Base-by-base conservation (phyloP, 192 early-diverging fungal genomes). In the Coemansia sp. region DNA sequence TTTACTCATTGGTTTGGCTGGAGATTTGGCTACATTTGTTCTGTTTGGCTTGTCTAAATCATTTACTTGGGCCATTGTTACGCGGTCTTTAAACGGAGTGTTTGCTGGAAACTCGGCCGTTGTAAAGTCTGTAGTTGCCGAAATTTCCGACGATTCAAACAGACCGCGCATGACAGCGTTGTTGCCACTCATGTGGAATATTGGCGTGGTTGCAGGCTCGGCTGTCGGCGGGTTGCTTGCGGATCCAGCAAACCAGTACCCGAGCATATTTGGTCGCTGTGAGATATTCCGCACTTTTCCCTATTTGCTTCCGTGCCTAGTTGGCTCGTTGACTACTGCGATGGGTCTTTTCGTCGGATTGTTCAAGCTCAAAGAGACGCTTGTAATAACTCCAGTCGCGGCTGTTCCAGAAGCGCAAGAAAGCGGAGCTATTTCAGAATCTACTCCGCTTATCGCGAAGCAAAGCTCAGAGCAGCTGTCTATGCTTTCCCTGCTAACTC, bases 301-400 rank as follows among this genome's bases (percentile, higher is more conserved):
- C 0, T 96, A 93, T 60, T 84, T 91, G 43, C 83, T 96, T 2
- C 93, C 93, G 7, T 95, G 93, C 58, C 62, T 89, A n/a, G 71
- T 89, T 6, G 86, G 87, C 12, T 81, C 89, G 0, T 23, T 79
- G n/a, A 75, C 89, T 7, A 85, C 85, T 23, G 27, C 88, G 2
- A 57, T 86, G 23, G 89, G 89, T 4, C 84, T 89, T 24, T 57
- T 86, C 2, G 57, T 89, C 32, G 91, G 88, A 2, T 82, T 77
- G 25, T 78, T 86, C 60, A 83, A 77, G 54, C 64, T 91, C 12
- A 77, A 89, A 25, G 87, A 88, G 52, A 83, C 89, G 3, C 45
- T 65, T 1, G 45, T 21, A 5, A 11, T 43, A 27, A 1, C 15
- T 3, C 47, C 47, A 5, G n/a, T 6, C 0, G 6, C 47, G n/a